Percentiles rank a stretch among this genome's conserved stretches.
phyloP scores from a whole-genome alignment of 768 basidiomycete genomes.

The Butyriboletus loyo region DNA sequence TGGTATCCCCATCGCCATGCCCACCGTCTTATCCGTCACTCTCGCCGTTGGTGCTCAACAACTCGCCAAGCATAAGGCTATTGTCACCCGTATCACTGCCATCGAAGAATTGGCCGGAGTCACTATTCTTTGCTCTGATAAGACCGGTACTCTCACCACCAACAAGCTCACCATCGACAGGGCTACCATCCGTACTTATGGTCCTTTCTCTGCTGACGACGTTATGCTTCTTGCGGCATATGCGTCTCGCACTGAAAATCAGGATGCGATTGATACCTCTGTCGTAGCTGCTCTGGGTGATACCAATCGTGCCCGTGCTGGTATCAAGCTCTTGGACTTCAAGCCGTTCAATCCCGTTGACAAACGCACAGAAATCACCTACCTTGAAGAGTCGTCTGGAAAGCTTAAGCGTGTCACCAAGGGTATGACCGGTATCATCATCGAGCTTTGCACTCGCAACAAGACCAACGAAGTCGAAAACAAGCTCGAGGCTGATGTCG shows the following conservation, averaged over 20 bases:
- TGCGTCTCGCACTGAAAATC: constrained; percentile 97
- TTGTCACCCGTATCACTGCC: constrained; percentile 98
- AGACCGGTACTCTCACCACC: constrained; percentile 97
- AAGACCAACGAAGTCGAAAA: constrained; percentile 93
- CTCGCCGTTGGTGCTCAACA: constrained; percentile 99
- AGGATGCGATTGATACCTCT: constrained; percentile 93
- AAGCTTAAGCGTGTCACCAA: constrained; percentile 98
- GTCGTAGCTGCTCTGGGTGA: constrained; percentile 81
- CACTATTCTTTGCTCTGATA: constrained; percentile 98
- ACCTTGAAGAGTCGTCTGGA: constrained; percentile 91
- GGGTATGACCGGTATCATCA: constrained; percentile 99
- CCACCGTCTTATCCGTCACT: constrained; percentile 96
- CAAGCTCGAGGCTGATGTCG: constrained; percentile 89
- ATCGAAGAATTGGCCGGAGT: constrained; percentile 98
- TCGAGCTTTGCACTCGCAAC: constrained; percentile 95
- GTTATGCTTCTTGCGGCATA: constrained; percentile 93
- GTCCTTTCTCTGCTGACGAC: constrained; percentile 83
- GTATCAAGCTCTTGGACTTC: constrained; percentile 97
- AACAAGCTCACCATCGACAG: constrained; percentile 99
- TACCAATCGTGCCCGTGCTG: constrained; percentile 70
- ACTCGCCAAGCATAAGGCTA: constrained; percentile 98
- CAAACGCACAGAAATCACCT: constrained; percentile 99
- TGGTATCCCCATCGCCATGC: constrained; percentile 99
- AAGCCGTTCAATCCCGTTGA: constrained; percentile 99
- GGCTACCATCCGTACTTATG: constrained; percentile 87